These are phyloP conservation scores for Paraglomus brasilianum DNA, from an alignment of 192 early-diverging fungal genomes.

Conservation along the genomic window DNA sequence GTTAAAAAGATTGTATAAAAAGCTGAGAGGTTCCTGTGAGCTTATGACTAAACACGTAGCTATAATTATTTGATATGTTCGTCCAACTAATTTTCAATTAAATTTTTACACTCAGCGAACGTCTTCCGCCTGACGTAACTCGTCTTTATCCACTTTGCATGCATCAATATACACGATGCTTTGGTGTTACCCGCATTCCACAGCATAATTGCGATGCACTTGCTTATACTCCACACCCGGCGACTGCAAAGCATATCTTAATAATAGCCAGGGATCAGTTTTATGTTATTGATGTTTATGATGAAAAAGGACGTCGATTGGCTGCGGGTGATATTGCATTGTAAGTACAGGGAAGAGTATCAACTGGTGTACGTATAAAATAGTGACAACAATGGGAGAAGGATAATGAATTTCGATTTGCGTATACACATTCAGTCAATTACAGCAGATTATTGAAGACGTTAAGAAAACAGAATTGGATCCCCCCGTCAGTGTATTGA, in stretches of 20 bases:
- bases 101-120: conserved; percentile 34
- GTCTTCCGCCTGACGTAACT: conserved; percentile 66
- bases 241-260: conserved; percentile 57
- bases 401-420: too few species aligned
- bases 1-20: not conserved
- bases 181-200: conserved; percentile 83
- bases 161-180: conserved; percentile 78
- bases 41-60: not conserved
- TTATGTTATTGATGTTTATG: conserved; percentile 68
- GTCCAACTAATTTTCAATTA: not conserved
- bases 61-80: not conserved
- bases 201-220: conserved; percentile 71
- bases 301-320: conserved; percentile 55
- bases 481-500: conserved; percentile 65
- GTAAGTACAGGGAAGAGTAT: conserved; percentile 43
- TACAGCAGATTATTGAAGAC: conserved; percentile 56
- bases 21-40: not conserved
- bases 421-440: conserved; percentile 52
- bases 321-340: conserved; percentile 69
- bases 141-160: conserved; percentile 73
- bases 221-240: conserved; percentile 48
- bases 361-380: too few species aligned
- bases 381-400: too few species aligned
- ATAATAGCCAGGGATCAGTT: conserved; percentile 77
- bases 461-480: conserved; percentile 48